Evolutionary conservation across 305 asterid species (phyloP), one percentile per base, ranked within the genome.

Genomic region (Fraxinus sp.): DNA sequence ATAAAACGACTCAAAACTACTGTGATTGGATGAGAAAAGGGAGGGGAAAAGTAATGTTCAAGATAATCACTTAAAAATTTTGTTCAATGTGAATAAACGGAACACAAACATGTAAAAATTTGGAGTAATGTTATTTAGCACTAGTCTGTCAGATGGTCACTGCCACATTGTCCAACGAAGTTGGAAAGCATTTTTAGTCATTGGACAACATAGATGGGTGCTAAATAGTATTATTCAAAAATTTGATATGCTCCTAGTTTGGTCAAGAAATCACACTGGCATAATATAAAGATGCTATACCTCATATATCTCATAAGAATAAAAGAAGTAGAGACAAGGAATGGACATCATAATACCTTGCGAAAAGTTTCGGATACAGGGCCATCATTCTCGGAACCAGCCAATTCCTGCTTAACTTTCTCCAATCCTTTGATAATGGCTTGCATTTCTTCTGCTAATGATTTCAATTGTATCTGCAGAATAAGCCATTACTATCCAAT

Each of bases 361-460:
- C 85, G 91, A 86, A 95, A 96, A 72, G 43, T 80, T 87, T 93
- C 97, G 64, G 98, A 93, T 83, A 93, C 98, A 72, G 66, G 66
- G 80, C 98, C 98, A 83, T 96, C 98, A 82, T 85, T 91, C 89
- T 89, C 96, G 8, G 97, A 95, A 81, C 97, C 98, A 83, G 82
- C 87, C 82, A 93, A 87, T 89, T 96, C 99, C 87, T 91, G 97
- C 91, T 90, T 96, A 88, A 96, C 97, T 91, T 95, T 96, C 70
- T 95, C 99, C 84, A 96, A 84, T 84, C 98, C 98, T 89, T 93
- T 96, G 85, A 83, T 87, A 84, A 96, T 93, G 82, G 98, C 90
- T 91, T 91, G 92, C 99, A 96, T 96, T 91, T 96, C 99, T 85
- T 96, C 99, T 76, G 99, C 99, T 87, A 96, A 88, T 49, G 93